Evolutionary conservation across 1,139 yeast species (phyloP).

Genomic region (Yamadazyma friedrichii): DNA sequence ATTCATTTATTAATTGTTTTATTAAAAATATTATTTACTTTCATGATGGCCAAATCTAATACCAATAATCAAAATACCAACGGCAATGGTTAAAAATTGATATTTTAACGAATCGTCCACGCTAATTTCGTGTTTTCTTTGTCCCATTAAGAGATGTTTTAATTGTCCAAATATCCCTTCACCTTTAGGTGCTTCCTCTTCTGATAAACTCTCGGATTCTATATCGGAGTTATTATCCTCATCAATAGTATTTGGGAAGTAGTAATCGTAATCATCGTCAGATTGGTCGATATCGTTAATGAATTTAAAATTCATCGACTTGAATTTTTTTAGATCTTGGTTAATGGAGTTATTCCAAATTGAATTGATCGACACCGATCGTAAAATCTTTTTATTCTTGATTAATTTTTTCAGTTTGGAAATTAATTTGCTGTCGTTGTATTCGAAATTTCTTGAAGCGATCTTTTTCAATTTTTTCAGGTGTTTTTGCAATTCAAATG

Average conservation of each 20-base stretch:
- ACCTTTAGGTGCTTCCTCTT: constrained; percentile 12
- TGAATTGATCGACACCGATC: constrained; percentile 46
- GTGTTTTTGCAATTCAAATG: constrained; percentile 54
- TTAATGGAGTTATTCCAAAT: constrained; percentile 32
- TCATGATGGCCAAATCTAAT: constrained; percentile 32
- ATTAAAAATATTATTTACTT: too few relatives aligned
- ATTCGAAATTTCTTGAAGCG: constrained; percentile 42
- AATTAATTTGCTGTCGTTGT: constrained; percentile 55
- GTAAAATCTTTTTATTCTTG: constrained; percentile 43
- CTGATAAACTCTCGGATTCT: not conserved
- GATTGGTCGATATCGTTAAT: constrained; percentile 13
- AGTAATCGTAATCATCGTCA: constrained; percentile 6
- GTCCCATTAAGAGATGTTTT: constrained; percentile 36
- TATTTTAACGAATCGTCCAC: constrained; percentile 45
- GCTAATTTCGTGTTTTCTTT: constrained; percentile 22
- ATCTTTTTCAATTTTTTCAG: constrained; percentile 43
- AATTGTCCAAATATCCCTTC: constrained; percentile 36
- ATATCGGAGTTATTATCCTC: not conserved
- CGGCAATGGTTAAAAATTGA: constrained; percentile 44
- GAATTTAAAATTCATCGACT: constrained; percentile 34
- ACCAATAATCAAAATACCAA: constrained; percentile 45
- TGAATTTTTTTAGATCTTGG: constrained; percentile 28
- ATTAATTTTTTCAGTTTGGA: constrained; percentile 43
- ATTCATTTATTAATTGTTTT: too few relatives aligned
- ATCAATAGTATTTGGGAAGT: constrained; percentile 1